Evolutionary conservation across 1,284 basidiomycete species (phyloP), one percentile per base, ranked within the genome.

Genomic region (Rhodotorula sp.): DNA sequence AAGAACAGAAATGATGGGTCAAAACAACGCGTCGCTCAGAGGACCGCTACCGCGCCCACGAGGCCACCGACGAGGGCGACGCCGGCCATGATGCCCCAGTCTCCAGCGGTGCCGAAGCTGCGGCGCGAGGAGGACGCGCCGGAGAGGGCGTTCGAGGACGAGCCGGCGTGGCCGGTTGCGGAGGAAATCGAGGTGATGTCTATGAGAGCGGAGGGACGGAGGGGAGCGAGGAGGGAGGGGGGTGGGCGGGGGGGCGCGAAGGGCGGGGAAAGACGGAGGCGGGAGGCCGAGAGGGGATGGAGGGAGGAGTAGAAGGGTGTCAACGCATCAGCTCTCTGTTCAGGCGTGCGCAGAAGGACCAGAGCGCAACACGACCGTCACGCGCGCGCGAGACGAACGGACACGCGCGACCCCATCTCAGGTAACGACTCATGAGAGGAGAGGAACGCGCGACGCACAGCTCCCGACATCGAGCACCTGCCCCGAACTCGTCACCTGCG

Each of bases 131-230:
- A 65, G 8, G 32, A 34, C 13, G 67, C 61, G 55, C 51, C 55
- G 54, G 39, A n/a, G 15, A 46, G 61, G 2, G 62, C 41, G 0
- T 36, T 57, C 41, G 56, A 37, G n/a, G 32, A 48, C 27, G 27
- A 34, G 58, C 9, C 19, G 44, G 13, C 25, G 3, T 13, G 17
- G 27, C 51, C 61, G 17, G 59, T 57, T 12, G 58, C 69, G 25
- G 69, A 61, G 41, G 69, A 61, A n/a, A 66, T 59, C 19, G 74
- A 69, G 9, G 61, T 63, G 57, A 72, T 68, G 32, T 75, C 74
- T 75, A 56, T 22, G 7, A 1, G 32, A 0, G 48, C 15, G 9
- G n/a, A 27, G 17, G 10, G 36, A 1, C 17, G 27, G 7, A 2
- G n/a, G 29, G 29, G 21, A 22, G 21, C 12, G 46, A 13, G 46